phyloP scores from a whole-genome alignment of 2,329 filamentous ascomycete species.

The Camillea tinctor region DNA sequence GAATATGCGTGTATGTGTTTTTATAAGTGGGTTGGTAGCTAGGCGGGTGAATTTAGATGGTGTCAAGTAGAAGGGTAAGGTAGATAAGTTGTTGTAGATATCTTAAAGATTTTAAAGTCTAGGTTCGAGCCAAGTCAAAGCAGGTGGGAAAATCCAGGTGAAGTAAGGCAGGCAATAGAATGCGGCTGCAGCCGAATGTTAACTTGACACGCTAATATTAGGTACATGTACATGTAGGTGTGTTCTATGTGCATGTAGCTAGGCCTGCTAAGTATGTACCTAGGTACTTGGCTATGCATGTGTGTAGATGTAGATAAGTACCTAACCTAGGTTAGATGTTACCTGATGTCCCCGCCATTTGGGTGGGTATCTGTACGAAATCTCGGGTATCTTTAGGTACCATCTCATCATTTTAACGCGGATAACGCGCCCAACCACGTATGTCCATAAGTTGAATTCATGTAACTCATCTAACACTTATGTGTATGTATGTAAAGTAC shows the following conservation, averaged over 20 bases:
- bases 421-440: not conserved
- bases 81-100: not conserved
- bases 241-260: too few species aligned
- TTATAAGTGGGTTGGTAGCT: not conserved
- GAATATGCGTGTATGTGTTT: not conserved
- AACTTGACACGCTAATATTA: not conserved
- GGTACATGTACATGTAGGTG: not conserved
- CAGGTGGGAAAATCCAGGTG: not conserved
- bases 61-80: too few species aligned
- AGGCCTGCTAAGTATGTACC: too few species aligned
- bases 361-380: not conserved
- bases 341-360: not conserved
- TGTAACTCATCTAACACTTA: not conserved
- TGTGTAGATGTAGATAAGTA: too few species aligned
- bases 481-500: too few species aligned
- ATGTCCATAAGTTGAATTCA: not conserved
- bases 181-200: not conserved
- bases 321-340: not conserved
- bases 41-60: too few species aligned
- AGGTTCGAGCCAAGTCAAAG: not conserved
- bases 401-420: not conserved
- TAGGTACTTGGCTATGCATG: too few species aligned
- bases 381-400: not conserved
- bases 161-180: not conserved
- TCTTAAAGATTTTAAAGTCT: not conserved